Conservation (phyloP, 2,329 filamentous ascomycete species). For the Didymosphaeria variabile region DNA sequence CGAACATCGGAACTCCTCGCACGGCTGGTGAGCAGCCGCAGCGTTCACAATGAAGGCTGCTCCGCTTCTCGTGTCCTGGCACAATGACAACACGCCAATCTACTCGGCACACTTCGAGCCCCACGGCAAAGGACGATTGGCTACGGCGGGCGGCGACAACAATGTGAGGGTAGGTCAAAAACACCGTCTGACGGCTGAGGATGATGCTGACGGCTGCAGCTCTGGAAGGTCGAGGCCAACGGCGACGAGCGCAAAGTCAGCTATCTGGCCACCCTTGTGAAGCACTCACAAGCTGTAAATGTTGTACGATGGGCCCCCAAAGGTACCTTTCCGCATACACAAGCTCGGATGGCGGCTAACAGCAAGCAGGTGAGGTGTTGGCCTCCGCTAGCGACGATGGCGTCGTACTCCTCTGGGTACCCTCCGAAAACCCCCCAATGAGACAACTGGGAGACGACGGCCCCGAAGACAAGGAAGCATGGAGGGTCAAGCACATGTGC, state of each 20-base stretch:
- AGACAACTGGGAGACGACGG: constrained; percentile 79
- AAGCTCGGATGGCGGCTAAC: constrained; percentile 27
- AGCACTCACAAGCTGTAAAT: constrained; percentile 97
- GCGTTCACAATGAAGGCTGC: constrained; percentile 82
- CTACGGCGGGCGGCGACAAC: constrained; percentile 94
- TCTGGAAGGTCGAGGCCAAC: constrained; percentile 89
- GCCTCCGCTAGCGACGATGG: constrained; percentile 97
- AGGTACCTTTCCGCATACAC: constrained; percentile 64
- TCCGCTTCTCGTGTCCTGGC: constrained; percentile 97
- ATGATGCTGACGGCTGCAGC: constrained; percentile 61
- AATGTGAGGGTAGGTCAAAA: constrained; percentile 80
- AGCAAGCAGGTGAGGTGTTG: constrained; percentile 78
- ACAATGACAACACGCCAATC: constrained; percentile 94
- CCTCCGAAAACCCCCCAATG: constrained; percentile 74
- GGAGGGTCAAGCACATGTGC: constrained; percentile 98
- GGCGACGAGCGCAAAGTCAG: constrained; percentile 89
- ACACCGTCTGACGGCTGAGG: constrained; percentile 4
- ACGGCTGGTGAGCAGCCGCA: constrained; percentile 34
- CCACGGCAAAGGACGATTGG: constrained; percentile 86
- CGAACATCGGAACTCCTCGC: constrained; percentile 6
- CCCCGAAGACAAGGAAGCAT: constrained; percentile 93
- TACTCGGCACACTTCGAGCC: constrained; percentile 98
- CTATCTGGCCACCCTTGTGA: constrained; percentile 89
- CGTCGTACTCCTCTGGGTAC: constrained; percentile 96
- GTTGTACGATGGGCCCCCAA: constrained; percentile 95